Conservation (phyloP, 371 early-diverging fungal species). For the Mucor mucedo region DNA sequence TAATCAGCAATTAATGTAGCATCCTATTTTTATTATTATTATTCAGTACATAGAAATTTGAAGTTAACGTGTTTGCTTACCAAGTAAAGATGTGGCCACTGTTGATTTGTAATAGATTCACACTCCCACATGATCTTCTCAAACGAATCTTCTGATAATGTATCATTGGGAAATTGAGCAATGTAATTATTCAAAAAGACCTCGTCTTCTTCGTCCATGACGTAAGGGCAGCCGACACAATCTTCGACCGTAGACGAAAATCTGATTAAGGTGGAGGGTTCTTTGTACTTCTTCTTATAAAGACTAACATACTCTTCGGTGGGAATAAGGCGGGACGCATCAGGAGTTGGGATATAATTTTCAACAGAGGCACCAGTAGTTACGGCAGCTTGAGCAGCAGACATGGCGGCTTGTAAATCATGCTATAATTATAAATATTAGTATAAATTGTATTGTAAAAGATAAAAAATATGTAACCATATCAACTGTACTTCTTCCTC, state of each 20-base stretch:
- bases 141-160: conserved; percentile 72
- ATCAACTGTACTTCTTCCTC: conserved; percentile 64
- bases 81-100: conserved; percentile 61
- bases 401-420: conserved; percentile 94
- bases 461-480: conserved; percentile 1
- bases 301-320: conserved; percentile 63
- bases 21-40: conserved; percentile 9
- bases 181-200: conserved; percentile 70
- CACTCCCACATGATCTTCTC: conserved; percentile 82
- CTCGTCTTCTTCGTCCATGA: conserved; percentile 87
- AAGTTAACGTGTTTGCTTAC: conserved; percentile 33
- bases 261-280: conserved; percentile 78
- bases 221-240: conserved; percentile 83
- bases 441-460: conserved; percentile 24
- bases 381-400: conserved; percentile 75
- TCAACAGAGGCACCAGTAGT: conserved; percentile 59
- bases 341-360: conserved; percentile 92
- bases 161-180: conserved; percentile 29
- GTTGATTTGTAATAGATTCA: conserved; percentile 65
- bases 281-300: conserved; percentile 73
- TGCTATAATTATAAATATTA: conserved; percentile 38
- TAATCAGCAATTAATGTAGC: conserved; percentile 22
- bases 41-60: background rate
- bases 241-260: conserved; percentile 90
- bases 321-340: conserved; percentile 77